Conservation (phyloP, 352 stramenopile genomes). For the Pythium brachiatum region DNA sequence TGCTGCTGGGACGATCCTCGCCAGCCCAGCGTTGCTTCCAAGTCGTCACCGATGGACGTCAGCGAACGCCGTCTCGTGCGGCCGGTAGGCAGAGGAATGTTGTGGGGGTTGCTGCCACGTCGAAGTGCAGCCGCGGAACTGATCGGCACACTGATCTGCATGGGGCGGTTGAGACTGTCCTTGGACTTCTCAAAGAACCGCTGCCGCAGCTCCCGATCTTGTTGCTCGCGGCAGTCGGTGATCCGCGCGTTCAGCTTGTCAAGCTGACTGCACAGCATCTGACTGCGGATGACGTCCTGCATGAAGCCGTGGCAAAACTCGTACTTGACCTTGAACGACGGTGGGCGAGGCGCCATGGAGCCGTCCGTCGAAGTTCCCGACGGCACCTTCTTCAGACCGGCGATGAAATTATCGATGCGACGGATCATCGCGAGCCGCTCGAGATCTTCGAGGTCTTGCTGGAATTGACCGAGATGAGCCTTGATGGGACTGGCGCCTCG, state of each 20-base stretch:
- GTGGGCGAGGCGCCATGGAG: not conserved
- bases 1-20: not conserved
- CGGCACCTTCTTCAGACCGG: slow-evolving; percentile 38
- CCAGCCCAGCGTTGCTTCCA: slow-evolving; percentile 3
- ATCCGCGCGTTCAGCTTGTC: slow-evolving; percentile 78
- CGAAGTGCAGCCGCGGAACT: not conserved
- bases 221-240: slow-evolving; percentile 64
- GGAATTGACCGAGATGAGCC: slow-evolving; percentile 62
- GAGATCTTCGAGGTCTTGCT: slow-evolving; percentile 67
- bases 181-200: slow-evolving; percentile 78
- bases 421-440: slow-evolving; percentile 77
- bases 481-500: slow-evolving; percentile 68
- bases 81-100: slow-evolving; percentile 13
- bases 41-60: slow-evolving; percentile 32
- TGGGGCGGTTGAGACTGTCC: slow-evolving; percentile 42
- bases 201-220: slow-evolving; percentile 73
- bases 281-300: slow-evolving; percentile 74
- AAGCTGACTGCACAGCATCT: slow-evolving; percentile 79
- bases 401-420: slow-evolving; percentile 74
- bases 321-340: slow-evolving; percentile 72
- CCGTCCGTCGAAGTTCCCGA: not conserved
- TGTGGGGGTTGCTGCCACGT: slow-evolving; percentile 26
- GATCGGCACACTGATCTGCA: slow-evolving; percentile 33
- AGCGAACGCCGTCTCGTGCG: slow-evolving; percentile 33
- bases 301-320: slow-evolving; percentile 87